Percentiles rank a stretch among this genome's conserved stretches.
Conservation (phyloP, 108 stramenopile species). For the Parmales sp. region DNA sequence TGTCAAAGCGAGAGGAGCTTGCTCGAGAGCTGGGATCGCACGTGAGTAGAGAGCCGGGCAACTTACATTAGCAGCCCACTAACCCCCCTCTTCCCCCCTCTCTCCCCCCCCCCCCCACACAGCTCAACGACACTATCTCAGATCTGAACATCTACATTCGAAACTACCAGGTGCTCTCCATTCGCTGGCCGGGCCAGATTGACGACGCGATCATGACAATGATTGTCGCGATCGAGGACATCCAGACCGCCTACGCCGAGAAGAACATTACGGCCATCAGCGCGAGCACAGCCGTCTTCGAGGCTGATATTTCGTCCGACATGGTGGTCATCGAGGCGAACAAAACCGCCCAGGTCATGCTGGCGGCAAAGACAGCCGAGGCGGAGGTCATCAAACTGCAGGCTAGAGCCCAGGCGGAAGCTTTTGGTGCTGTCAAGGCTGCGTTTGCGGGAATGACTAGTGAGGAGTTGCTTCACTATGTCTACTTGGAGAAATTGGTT, state of each 20-base stretch:
- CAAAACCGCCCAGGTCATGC: not conserved
- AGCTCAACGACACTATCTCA: no score
- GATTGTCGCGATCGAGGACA: not conserved
- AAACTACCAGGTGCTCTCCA: not conserved
- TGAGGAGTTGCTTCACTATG: not conserved
- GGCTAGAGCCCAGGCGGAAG: not conserved
- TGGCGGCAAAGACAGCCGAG: not conserved
- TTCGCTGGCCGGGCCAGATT: not conserved
- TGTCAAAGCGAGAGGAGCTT: not conserved
- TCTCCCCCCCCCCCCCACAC: no score
- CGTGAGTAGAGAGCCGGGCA: not conserved
- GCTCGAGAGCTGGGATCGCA: not conserved
- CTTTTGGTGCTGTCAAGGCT: not conserved
- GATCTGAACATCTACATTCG: not conserved
- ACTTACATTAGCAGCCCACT: no score
- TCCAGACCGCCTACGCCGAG: conserved; percentile 3
- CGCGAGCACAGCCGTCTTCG: not conserved
- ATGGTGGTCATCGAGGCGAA: not conserved
- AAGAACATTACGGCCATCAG: conserved; percentile 1
- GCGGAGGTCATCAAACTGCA: not conserved
- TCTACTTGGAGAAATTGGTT: not conserved
- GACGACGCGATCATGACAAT: not conserved
- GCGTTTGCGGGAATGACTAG: not conserved
- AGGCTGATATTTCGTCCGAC: not conserved
- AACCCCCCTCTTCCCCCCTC: no score